A percentile compares a stretch with the other conserved stretches of the same genome.
phyloP scores from a whole-genome alignment of 1,139 yeast genomes.

The Diutina scorzettiae region DNA sequence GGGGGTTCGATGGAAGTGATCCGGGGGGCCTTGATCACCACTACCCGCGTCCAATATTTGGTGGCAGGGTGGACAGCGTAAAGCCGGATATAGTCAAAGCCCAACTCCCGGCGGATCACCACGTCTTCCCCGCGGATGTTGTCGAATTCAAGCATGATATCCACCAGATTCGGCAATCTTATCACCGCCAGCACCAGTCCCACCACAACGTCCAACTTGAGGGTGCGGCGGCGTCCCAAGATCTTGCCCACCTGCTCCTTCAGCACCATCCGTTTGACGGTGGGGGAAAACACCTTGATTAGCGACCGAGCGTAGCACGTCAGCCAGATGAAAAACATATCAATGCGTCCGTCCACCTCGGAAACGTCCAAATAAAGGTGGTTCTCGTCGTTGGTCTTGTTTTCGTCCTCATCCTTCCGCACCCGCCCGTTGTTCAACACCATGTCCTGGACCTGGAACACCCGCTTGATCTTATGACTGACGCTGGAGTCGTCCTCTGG shows the following conservation, averaged over 20 bases:
- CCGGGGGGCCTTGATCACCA: constrained; percentile 13
- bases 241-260: constrained; percentile 17
- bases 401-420: no score
- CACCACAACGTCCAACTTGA: constrained; percentile 25
- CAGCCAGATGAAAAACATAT: constrained; percentile 35
- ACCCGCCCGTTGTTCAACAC: constrained; percentile 9
- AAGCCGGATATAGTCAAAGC: constrained; percentile 28
- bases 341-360: constrained; percentile 29
- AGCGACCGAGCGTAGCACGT: constrained; percentile 26
- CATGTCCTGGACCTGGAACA: constrained; percentile 20
- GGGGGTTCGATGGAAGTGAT: constrained; percentile 14
- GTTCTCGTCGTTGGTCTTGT: constrained; percentile 15
- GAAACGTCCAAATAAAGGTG: constrained; percentile 19
- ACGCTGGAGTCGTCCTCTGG: background rate
- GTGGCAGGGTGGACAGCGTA: constrained; percentile 47
- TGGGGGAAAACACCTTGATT: constrained; percentile 26
- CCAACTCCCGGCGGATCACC: constrained; percentile 17
- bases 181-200: constrained; percentile 33
- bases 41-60: constrained; percentile 30
- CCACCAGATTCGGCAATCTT: constrained; percentile 39
- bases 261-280: constrained; percentile 19
- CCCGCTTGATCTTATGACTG: constrained; percentile 22
- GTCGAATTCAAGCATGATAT: constrained; percentile 39
- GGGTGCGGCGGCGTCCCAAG: constrained; percentile 10
- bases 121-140: constrained; percentile 20